A percentile compares a stretch with the other conserved stretches of the same genome.
Evolutionary conservation across 1,284 basidiomycete genomes (phyloP).

Genomic region (Volvariella surrecta): DNA sequence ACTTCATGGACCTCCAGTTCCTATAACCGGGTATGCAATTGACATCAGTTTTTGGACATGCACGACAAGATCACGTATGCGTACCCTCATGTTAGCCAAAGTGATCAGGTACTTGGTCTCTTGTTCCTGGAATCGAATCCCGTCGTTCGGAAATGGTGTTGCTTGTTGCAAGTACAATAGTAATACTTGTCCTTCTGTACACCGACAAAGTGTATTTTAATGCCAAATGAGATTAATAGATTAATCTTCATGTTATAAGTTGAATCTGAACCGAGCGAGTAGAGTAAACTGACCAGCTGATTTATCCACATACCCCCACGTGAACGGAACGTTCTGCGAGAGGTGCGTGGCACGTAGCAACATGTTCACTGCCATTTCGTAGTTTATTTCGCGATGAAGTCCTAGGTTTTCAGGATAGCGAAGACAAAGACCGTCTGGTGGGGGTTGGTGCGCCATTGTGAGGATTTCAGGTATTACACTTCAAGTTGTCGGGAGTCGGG

Average conservation of each 20-base stretch:
- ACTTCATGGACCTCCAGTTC: slow-evolving; percentile 68
- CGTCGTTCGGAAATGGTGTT: slow-evolving; percentile 56
- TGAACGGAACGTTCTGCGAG: slow-evolving; percentile 49
- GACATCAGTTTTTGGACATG: not conserved
- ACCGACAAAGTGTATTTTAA: slow-evolving; percentile 6
- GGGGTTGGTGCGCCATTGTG: not conserved
- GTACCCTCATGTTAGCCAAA: slow-evolving; percentile 35
- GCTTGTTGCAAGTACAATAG: slow-evolving; percentile 53
- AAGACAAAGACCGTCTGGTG: slow-evolving; percentile 51
- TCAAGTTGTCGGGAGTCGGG: no score
- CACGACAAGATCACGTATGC: slow-evolving; percentile 3
- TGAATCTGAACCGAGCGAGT: not conserved
- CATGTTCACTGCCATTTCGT: slow-evolving; percentile 52
- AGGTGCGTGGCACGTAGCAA: slow-evolving; percentile 47
- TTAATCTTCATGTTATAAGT: not conserved
- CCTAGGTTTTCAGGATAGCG: slow-evolving; percentile 59
- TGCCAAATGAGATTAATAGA: not conserved
- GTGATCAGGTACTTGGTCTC: slow-evolving; percentile 52
- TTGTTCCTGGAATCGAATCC: slow-evolving; percentile 61
- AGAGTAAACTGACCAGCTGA: slow-evolving; percentile 42
- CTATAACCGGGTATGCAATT: slow-evolving; percentile 21
- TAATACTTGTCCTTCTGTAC: slow-evolving; percentile 52
- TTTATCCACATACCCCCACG: slow-evolving; percentile 67
- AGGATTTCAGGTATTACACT: no score
- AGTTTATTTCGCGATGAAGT: slow-evolving; percentile 40